Percentiles rank a stretch among this genome's conserved stretches.
These are phyloP conservation scores for Chaetomium tenue DNA, from an alignment of 495 filamentous ascomycete genomes.

Conservation along the genomic window DNA sequence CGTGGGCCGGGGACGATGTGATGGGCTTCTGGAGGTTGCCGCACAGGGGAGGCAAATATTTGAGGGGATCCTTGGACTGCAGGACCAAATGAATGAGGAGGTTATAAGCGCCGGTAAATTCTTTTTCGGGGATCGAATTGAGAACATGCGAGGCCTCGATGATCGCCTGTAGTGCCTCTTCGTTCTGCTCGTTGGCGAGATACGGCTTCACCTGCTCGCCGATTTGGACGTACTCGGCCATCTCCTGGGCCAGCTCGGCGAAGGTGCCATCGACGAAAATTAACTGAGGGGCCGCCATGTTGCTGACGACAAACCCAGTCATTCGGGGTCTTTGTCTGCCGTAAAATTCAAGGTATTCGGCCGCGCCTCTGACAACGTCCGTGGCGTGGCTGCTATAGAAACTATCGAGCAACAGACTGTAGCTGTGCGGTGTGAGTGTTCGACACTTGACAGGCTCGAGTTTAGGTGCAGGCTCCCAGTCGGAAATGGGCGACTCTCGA, in stretches of 20 bases:
- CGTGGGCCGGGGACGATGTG: constrained; percentile 77
- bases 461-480: neutral
- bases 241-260: constrained; percentile 82
- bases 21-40: constrained; percentile 82
- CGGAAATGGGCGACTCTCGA: neutral
- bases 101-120: constrained; percentile 93
- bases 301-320: constrained; percentile 21
- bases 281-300: constrained; percentile 42
- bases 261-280: constrained; percentile 90
- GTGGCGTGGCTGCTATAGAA: constrained; percentile 6
- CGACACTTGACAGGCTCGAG: neutral
- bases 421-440: neutral
- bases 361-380: constrained; percentile 14
- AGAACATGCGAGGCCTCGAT: constrained; percentile 69
- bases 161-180: constrained; percentile 85
- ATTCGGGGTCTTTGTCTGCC: constrained; percentile 4
- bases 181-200: constrained; percentile 68
- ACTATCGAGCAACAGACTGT: neutral
- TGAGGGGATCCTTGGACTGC: constrained; percentile 76
- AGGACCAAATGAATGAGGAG: constrained; percentile 88
- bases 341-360: constrained; percentile 17
- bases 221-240: constrained; percentile 76
- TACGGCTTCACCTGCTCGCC: constrained; percentile 69
- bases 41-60: constrained; percentile 84
- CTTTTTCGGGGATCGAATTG: constrained; percentile 86